Evolutionary conservation across 73 alveolate genomes (phyloP).

Genomic region (Symbiodinium pilosum): DNA sequence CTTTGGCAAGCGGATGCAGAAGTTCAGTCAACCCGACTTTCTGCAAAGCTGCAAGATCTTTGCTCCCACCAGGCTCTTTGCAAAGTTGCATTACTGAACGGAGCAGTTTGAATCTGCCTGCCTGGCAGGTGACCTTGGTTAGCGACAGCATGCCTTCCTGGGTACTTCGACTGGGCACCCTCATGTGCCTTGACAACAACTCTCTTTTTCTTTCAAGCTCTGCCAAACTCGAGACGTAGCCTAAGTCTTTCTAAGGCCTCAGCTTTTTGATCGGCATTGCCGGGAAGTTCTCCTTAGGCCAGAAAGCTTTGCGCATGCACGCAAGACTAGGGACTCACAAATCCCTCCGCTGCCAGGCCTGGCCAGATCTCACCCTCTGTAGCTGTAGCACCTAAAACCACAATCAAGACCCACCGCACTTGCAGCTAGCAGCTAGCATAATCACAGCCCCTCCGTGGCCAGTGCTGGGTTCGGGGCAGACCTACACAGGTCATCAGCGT

Average conservation of each 20-base stretch:
- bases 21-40: conserved; percentile 67
- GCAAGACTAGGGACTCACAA: no score
- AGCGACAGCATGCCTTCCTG: conserved; percentile 87
- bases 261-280: conserved; percentile 65
- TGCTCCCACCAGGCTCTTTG: conserved; percentile 77
- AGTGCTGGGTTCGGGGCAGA: no score
- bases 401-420: no score
- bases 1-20: conserved; percentile 85
- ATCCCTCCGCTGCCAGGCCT: no score
- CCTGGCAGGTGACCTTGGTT: conserved; percentile 54
- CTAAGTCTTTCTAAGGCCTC: conserved; percentile 41
- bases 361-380: no score
- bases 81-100: background rate
- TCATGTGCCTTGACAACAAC: conserved; percentile 35
- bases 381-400: no score
- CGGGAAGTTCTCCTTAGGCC: conserved; percentile 73
- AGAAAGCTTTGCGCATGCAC: no score
- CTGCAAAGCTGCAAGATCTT: conserved; percentile 64
- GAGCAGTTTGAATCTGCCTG: background rate
- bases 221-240: no score
- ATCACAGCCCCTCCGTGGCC: no score
- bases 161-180: conserved; percentile 79
- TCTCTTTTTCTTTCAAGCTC: no score
- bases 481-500: conserved; percentile 51
- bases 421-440: no score